Base-by-base conservation (phyloP, 2,329 filamentous ascomycete species). In the Cyphellophora attinorum region DNA sequence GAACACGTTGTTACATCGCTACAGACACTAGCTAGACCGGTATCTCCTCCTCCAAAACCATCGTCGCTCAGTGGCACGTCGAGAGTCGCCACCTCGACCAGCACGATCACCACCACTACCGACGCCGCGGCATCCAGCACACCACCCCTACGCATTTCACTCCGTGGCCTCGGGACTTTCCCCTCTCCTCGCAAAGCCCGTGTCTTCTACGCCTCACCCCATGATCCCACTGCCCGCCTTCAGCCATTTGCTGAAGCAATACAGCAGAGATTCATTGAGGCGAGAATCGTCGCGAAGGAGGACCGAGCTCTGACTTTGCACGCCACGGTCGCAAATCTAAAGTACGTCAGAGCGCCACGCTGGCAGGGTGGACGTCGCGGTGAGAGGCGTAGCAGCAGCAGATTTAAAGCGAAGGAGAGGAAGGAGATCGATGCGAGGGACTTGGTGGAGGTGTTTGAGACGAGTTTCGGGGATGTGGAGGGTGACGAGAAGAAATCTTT, bases 241-340 rank as follows among this genome's bases (percentile, higher is more conserved):
- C 55, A 61, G 29, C 56, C 57, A 3, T 65, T 68, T 35, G 59
- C 58, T 19, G 43, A 58, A 21, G 49, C 51, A 33, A 47, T 67
- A 6, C 55, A 57, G 6, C 48, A 61, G n/a, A 53, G 51, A 21
- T 67, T 67, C 40, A 48, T 58, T 1, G 53, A 61, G n/a, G 61
- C 57, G 5, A 60, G 60, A 0, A 60, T 67, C n/a, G 47, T 65
- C 17, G 16, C 42, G 31, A 40, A 39, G 2, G 46, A 51, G 23
- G 37, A 62, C 10, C 63, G 84, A 35, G 71, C 75, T 5, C 56
- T 95, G 42, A 69, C 83, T 13, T 59, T 95, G 33, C 89, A 95
- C 53, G 85, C 84, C 12, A 95, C 89, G 0, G 62, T 95, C 3
- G 60, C 91, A 33, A 94, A 95, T 56, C 93, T 86, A 0, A 74